Evolutionary conservation across 2,329 filamentous ascomycete genomes (phyloP), one percentile per base, ranked within the genome.

Genomic region (Lecanicillium sp.): DNA sequence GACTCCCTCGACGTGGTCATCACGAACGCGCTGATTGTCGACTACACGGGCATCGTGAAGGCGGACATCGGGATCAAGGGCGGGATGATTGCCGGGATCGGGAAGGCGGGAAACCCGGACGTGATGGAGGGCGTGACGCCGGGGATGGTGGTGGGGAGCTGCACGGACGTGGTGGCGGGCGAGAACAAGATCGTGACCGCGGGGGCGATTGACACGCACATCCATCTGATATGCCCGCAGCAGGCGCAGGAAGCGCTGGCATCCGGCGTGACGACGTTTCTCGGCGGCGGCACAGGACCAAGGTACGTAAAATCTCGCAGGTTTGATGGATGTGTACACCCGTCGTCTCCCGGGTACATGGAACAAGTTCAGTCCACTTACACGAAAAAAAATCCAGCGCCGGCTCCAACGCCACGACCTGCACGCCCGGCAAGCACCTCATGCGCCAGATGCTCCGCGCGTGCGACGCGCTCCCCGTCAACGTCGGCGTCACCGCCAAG

Each of bases 201-300:
- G 2, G 91, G 91, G 55, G 91, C 87, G 1, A 81, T 95, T 54
- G 91, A 97, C 65, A 81, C 86, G 4, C 90, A 96, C 59, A 89
- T 95, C 53, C 91, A 97, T 65, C 88, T 91, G 60, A 96, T 97
- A 62, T 96, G 90, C 61, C 91, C 91, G 3, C 90, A 97, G 62
- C 91, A 97, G 68, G 84, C 83, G 1, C 71, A 87, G 26, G 91
- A 97, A 62, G 79, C 89, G 5, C 75, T 96, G 47, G 79, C 90
- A 6, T 86, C 87, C 12, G 91, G 91, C 39, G 81, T 97, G 53
- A 97, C 91, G 0, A 94, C 90, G 0, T 83, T 95, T 75, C 73
- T 97, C 3, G 91, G 90, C 47, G 91, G 91, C 38, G 91, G 91
- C 8, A 94, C 88, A 2, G 91, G 91, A 9, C 91, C 91, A n/a